Conservation (phyloP, 331 rosid species). For the Cydonia oblonga region DNA sequence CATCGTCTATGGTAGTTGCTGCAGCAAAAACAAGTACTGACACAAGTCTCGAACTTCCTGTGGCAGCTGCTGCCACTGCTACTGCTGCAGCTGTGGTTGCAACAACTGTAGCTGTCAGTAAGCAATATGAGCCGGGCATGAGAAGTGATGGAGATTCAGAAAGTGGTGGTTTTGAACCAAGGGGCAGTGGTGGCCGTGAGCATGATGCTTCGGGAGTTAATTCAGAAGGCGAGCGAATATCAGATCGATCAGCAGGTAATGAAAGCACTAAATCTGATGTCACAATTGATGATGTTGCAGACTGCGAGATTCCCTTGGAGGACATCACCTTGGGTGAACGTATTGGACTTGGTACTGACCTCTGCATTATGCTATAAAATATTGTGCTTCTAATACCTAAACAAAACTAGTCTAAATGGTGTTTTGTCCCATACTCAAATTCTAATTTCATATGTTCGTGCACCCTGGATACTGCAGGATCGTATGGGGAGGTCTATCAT, state of each 20-base stretch:
- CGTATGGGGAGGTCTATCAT: slow-evolving; percentile 92
- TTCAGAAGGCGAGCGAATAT: slow-evolving; percentile 62
- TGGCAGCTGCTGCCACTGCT: slow-evolving; percentile 93
- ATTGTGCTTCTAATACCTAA: slow-evolving; percentile 9
- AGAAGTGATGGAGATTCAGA: slow-evolving; percentile 57
- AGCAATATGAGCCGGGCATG: slow-evolving; percentile 61
- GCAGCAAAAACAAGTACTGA: slow-evolving; percentile 55
- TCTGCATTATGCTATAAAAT: slow-evolving; percentile 20
- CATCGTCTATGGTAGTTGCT: slow-evolving; percentile 89
- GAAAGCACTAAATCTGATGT: slow-evolving; percentile 74
- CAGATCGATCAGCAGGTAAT: slow-evolving; percentile 65
- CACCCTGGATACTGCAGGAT: slow-evolving; percentile 46
- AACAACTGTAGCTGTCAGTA: slow-evolving; percentile 82
- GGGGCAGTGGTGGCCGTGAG: slow-evolving; percentile 39
- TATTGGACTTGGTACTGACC: slow-evolving; percentile 82
- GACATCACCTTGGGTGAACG: slow-evolving; percentile 92
- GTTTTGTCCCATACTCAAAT: not conserved
- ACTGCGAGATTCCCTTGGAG: slow-evolving; percentile 84
- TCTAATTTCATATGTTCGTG: slow-evolving; percentile 17
- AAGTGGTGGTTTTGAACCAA: slow-evolving; percentile 16
- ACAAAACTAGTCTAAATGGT: slow-evolving; percentile 1
- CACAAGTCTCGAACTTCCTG: slow-evolving; percentile 68
- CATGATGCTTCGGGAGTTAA: slow-evolving; percentile 31
- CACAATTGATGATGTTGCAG: slow-evolving; percentile 73
- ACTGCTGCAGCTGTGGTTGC: slow-evolving; percentile 95